Percentiles rank a stretch among this genome's conserved stretches.
Conservation (phyloP, 2,329 filamentous ascomycete species). For the Corinectria fuckeliana region DNA sequence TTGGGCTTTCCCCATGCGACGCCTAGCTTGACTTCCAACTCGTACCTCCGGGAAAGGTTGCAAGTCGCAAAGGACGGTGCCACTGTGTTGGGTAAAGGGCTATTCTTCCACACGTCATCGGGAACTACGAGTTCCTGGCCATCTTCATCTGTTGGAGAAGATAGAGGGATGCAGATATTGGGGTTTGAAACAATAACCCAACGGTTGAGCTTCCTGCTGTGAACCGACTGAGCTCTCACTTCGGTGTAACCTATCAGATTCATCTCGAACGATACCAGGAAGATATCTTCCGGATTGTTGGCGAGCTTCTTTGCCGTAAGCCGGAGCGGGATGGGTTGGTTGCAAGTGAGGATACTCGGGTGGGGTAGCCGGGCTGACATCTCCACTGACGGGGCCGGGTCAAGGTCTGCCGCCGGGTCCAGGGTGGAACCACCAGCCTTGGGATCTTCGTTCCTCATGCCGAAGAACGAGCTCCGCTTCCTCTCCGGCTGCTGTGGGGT, state of each 20-base stretch:
- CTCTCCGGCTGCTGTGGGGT: constrained; percentile 44
- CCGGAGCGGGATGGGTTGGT: constrained; percentile 81
- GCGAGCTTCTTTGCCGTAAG: constrained; percentile 80
- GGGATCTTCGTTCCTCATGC: constrained; percentile 43
- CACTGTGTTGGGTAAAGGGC: constrained; percentile 81
- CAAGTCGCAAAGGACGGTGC: constrained; percentile 88
- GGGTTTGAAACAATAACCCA: constrained; percentile 78
- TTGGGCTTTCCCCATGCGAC: constrained; percentile 73
- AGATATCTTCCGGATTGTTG: constrained; percentile 72
- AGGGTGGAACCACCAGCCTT: constrained; percentile 31
- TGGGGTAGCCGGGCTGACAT: constrained; percentile 80
- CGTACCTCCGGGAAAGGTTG: constrained; percentile 83
- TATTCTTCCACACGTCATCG: constrained; percentile 72
- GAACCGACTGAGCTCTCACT: constrained; percentile 78
- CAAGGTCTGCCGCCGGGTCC: constrained; percentile 39
- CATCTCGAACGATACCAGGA: constrained; percentile 80
- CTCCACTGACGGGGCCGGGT: constrained; percentile 71
- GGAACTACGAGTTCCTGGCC: constrained; percentile 75
- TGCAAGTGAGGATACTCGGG: constrained; percentile 88
- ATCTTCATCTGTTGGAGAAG: constrained; percentile 58
- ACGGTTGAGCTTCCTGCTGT: constrained; percentile 71
- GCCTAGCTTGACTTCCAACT: constrained; percentile 82
- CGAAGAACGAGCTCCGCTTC: constrained; percentile 68
- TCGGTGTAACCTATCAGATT: constrained; percentile 81
- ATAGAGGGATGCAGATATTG: constrained; percentile 75